Evolutionary conservation across 371 early-diverging fungal genomes (phyloP).

Genomic region (Basidiobolus meristosporus): DNA sequence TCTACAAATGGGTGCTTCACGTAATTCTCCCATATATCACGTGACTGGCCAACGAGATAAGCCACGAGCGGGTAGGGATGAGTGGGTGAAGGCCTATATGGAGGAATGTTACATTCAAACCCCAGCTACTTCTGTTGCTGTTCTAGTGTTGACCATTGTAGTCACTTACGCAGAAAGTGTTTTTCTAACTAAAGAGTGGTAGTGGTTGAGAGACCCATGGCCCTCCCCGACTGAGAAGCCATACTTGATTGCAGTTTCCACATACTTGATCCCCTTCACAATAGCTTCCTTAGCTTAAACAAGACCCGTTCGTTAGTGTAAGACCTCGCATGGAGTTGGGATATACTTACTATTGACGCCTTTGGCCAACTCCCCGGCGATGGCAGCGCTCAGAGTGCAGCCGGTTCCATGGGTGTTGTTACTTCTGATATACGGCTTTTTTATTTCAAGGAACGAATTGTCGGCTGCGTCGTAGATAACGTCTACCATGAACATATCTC

Average conservation of each 20-base stretch:
- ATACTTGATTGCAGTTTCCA: slow-evolving; percentile 29
- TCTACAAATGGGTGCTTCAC: too few relatives aligned
- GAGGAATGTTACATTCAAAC: too few relatives aligned
- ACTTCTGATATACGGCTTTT: slow-evolving; percentile 30
- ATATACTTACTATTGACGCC: slow-evolving; percentile 20
- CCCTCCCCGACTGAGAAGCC: slow-evolving; percentile 39
- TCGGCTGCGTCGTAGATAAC: slow-evolving; percentile 40
- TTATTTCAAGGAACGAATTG: slow-evolving; percentile 17
- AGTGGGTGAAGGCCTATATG: too few relatives aligned
- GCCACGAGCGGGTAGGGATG: too few relatives aligned
- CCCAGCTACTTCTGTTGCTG: too few relatives aligned
- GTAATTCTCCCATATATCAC: too few relatives aligned
- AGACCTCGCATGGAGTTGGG: too few relatives aligned
- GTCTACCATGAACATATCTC: slow-evolving; percentile 21
- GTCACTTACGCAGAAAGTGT: too few relatives aligned
- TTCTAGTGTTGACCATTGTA: too few relatives aligned
- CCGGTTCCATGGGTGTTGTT: slow-evolving; percentile 71
- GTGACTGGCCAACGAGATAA: too few relatives aligned
- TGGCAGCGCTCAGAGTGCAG: slow-evolving; percentile 68
- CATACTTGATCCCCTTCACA: slow-evolving; percentile 22
- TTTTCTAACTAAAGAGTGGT: too few relatives aligned
- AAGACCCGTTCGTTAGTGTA: neutral
- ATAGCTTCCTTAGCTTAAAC: slow-evolving; percentile 18
- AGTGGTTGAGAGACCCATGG: slow-evolving; percentile 58
- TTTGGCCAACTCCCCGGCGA: slow-evolving; percentile 44